Evolutionary conservation across 1,284 basidiomycete genomes (phyloP).

Genomic region (Cutaneotrichosporon spelunceum): DNA sequence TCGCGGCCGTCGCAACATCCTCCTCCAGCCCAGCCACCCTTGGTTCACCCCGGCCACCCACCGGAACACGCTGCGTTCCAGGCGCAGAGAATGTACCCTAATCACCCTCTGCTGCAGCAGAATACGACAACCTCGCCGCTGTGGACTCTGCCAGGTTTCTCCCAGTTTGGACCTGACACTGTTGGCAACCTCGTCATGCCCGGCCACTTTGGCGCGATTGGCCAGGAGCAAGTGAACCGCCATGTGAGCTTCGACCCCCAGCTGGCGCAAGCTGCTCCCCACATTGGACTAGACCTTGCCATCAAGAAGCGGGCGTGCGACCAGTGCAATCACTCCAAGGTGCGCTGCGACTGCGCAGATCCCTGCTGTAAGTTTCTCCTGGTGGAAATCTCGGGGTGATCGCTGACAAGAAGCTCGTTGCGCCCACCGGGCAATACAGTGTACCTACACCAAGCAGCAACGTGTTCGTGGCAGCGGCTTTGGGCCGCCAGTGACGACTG

Average conservation of each 20-base stretch:
- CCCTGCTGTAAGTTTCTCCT: conserved; percentile 61
- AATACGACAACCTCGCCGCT: conserved; percentile 4
- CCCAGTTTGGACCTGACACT: conserved; percentile 6
- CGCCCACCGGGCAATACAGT: conserved; percentile 66
- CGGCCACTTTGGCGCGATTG: neutral
- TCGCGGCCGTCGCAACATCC: neutral
- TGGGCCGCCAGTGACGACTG: neutral
- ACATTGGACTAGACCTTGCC: conserved; percentile 5
- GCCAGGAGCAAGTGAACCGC: conserved; percentile 39
- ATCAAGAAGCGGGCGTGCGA: conserved; percentile 60
- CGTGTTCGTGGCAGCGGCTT: conserved; percentile 14
- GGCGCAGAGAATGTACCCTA: conserved; percentile 45
- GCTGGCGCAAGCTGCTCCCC: neutral
- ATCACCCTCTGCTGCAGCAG: conserved; percentile 40
- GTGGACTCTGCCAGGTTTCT: neutral
- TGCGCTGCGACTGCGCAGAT: conserved; percentile 75
- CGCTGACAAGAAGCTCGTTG: conserved; percentile 65
- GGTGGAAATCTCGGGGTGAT: neutral
- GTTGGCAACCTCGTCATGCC: conserved; percentile 7
- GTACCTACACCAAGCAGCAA: conserved; percentile 74
- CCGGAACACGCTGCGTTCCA: conserved; percentile 29
- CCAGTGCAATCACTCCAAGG: conserved; percentile 74
- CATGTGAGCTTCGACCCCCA: conserved; percentile 31
- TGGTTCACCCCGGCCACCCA: neutral
- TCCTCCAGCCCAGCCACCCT: neutral